Conservation (phyloP, 2,329 filamentous ascomycete species). For the Aplosporella prunicola region DNA sequence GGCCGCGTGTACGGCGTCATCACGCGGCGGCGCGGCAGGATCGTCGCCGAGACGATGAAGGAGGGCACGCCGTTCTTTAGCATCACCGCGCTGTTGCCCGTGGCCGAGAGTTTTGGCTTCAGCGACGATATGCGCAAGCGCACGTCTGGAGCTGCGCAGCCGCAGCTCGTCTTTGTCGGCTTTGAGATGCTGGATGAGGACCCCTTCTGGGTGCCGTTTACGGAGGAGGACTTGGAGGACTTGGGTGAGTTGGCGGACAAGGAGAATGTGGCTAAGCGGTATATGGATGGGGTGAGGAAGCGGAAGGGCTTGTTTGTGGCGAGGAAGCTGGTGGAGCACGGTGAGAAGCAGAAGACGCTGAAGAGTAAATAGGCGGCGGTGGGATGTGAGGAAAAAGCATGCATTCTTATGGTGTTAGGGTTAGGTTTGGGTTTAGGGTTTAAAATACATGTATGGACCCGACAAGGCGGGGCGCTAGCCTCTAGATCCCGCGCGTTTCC, state of each 20-base stretch:
- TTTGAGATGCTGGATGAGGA: slow-evolving; percentile 92
- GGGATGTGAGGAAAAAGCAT: background rate
- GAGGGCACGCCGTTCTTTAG: slow-evolving; percentile 96
- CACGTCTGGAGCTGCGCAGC: slow-evolving; percentile 80
- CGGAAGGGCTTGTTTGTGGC: slow-evolving; percentile 83
- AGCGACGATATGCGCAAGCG: slow-evolving; percentile 92
- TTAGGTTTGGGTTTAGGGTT: no score
- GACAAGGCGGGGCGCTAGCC: no score
- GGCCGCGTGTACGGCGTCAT: slow-evolving; percentile 95
- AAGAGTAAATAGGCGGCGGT: slow-evolving; percentile 38
- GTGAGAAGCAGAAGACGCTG: slow-evolving; percentile 80
- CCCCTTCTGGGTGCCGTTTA: slow-evolving; percentile 95
- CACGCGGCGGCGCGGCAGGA: slow-evolving; percentile 81
- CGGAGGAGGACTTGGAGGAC: slow-evolving; percentile 93
- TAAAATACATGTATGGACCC: no score
- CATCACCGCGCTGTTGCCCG: slow-evolving; percentile 77
- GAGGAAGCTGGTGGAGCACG: slow-evolving; percentile 62
- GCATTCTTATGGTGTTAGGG: no score
- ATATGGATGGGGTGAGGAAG: slow-evolving; percentile 80
- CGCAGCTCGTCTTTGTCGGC: slow-evolving; percentile 86
- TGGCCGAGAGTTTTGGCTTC: slow-evolving; percentile 93
- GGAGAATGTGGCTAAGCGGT: slow-evolving; percentile 92
- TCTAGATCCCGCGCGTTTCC: no score
- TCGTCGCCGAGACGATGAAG: slow-evolving; percentile 84
- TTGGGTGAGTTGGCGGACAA: slow-evolving; percentile 84